Evolutionary conservation across 2,329 filamentous ascomycete genomes (phyloP).

Genomic region (Fusarium goolgardi): DNA sequence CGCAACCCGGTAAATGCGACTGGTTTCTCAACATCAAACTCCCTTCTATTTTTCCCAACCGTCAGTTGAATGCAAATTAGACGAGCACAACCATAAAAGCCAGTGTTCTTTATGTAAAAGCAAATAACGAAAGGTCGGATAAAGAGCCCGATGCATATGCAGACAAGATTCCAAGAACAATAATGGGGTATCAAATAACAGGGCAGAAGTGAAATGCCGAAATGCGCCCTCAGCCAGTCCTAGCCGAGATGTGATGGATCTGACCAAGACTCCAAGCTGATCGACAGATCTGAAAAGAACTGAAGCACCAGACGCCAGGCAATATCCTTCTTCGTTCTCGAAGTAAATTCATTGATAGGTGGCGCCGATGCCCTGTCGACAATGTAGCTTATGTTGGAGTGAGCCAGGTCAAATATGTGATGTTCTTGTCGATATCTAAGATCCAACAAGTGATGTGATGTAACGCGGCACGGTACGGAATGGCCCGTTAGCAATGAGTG

Average conservation of each 20-base stretch:
- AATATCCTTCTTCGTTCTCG: background rate
- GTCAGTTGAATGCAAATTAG: conserved; percentile 22
- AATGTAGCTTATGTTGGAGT: conserved; percentile 9
- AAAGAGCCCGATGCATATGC: conserved; percentile 18
- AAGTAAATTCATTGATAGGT: background rate
- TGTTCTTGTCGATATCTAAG: conserved; percentile 33
- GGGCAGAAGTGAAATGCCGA: conserved; percentile 40
- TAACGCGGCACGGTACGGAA: conserved; percentile 32
- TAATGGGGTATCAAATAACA: conserved; percentile 49
- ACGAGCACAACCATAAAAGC: conserved; percentile 21
- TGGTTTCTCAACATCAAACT: conserved; percentile 7
- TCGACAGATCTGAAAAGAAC: background rate
- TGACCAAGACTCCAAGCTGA: background rate
- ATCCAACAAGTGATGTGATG: conserved; percentile 22
- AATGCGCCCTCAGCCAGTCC: conserved; percentile 6
- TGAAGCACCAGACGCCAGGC: conserved; percentile 12
- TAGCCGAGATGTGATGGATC: conserved; percentile 6
- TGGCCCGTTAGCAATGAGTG: conserved; percentile 40
- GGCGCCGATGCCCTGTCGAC: conserved; percentile 9
- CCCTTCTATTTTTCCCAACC: conserved; percentile 35
- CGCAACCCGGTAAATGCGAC: conserved; percentile 23
- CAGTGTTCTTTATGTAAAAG: conserved; percentile 24
- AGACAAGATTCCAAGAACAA: conserved; percentile 29
- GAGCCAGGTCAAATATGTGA: conserved; percentile 9
- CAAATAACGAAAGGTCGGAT: conserved; percentile 20